Base-by-base conservation (phyloP, 1,139 yeast genomes). In the Williopsis jadinii region DNA sequence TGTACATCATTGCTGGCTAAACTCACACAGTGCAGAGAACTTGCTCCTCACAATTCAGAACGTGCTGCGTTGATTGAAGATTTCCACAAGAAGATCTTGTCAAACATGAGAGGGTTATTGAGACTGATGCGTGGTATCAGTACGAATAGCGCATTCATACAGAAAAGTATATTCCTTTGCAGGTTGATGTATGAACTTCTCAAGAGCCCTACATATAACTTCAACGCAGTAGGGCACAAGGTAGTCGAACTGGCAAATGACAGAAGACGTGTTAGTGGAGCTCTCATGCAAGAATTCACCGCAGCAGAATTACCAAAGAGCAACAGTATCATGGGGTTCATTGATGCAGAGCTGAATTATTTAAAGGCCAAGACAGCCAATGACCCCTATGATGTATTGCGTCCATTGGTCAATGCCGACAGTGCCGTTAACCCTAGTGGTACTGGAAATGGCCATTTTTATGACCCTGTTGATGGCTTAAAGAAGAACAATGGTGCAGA, bases 181-280 rank as follows among this genome's bases (percentile, higher is more conserved):
- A 42, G 39, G 30, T 12, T 54, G 13, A 40, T 51, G 29, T 43
- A 26, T 13, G 38, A 42, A 5, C 46, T 44, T 26, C 13, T 52
- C 11, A 48, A 37, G 28, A 45, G 48, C 13, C 52, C 56, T 11
- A n/a, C 31, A 1, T 52, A 49, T 41, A 47, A 47, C 38, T 51
- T 53, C 34, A 44, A 42, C 30, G 24, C 30, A 5, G 49, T 12
- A 26, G 27, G 27, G 5, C 26, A 31, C n/a, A 11, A 35, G 28
- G 13, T 28, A 11, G 34, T 14, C 12, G 24, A 32, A 8, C 12
- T 28, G 5, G 12, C 30, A 9, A 28, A 28, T 28, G 30, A 28
- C 8, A 28, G 12, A n/a, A 28, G 12, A 28, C 30, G 12, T n/a
- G 30, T 28, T 28, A 30, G 30, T 4, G 37, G 39, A 13, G 8